These are phyloP conservation scores for Claviceps sp. DNA, from an alignment of 2,329 filamentous ascomycete genomes.

Conservation along the genomic window DNA sequence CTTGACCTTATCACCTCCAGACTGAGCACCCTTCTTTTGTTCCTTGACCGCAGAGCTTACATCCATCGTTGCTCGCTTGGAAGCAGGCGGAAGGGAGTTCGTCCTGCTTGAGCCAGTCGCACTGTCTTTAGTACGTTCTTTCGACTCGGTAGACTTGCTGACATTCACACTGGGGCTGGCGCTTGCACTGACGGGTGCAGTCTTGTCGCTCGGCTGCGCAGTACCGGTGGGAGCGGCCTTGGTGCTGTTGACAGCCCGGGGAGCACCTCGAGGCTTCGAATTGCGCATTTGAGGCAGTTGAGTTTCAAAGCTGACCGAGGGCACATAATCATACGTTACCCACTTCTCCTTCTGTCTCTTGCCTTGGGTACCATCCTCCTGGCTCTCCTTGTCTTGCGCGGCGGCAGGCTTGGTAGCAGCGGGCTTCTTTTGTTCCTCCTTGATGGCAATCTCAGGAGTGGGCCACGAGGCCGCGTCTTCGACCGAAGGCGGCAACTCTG, in stretches of 20 bases:
- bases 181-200: conserved; percentile 5
- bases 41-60: conserved; percentile 23
- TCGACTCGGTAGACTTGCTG: conserved; percentile 20
- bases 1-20: conserved; percentile 28
- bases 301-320: conserved; percentile 76
- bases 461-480: conserved; percentile 77
- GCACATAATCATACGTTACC: conserved; percentile 71
- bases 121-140: conserved; percentile 23
- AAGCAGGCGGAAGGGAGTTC: conserved; percentile 21
- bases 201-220: conserved; percentile 25
- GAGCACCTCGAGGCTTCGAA: conserved; percentile 36
- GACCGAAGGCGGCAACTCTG: conserved; percentile 44
- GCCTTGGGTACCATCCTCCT: conserved; percentile 31
- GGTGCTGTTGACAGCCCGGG: conserved; percentile 26
- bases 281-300: conserved; percentile 47
- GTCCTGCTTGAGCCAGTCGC: conserved; percentile 20
- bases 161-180: conserved; percentile 14
- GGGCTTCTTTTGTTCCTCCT: conserved; percentile 61
- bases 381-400: conserved; percentile 49
- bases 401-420: conserved; percentile 41
- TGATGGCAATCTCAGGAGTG: conserved; percentile 62
- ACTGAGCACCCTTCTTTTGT: conserved; percentile 29
- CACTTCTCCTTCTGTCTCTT: conserved; percentile 69
- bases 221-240: conserved; percentile 21
- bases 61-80: conserved; percentile 34